Base-by-base conservation (phyloP, 495 filamentous ascomycete genomes). In the Penicillium mononematosum region DNA sequence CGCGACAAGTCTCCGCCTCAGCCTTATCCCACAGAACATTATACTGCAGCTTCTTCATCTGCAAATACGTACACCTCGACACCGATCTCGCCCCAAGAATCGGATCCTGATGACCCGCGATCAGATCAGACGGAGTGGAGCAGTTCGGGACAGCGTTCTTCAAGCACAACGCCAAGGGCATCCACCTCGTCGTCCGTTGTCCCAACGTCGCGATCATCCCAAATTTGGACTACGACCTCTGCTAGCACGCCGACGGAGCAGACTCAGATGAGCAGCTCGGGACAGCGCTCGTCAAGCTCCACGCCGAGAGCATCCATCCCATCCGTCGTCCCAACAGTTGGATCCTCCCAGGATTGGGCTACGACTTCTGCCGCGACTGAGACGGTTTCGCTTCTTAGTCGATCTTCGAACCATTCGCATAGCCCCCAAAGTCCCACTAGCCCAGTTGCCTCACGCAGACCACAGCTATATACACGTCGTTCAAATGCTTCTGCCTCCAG, bases 301-400 rank as follows among this genome's bases (percentile, higher is more conserved):
- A 50, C 38, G 1, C 50, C 57, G 0, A 38, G 49, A 43, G 25
- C 24, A 24, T 63, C 57, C 1, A 25, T 39, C 2, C 17, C 43
- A 38, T 53, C 38, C 5, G 14, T 29, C 10, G 27, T 49, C 5
- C n/a, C 51, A 4, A 53, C 57, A 0, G 3, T 25, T 0, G 19
- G 58, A 17, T 66, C 63, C n/a, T 63, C 60, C 4, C 50, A 56
- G 52, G n/a, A 55, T 0, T 63, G 63, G 51, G 49, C 38, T 2
- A 65, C 56, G 2, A 59, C 59, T 6, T 54, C 50, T 10, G 45
- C 41, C 1, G 31, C 45, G 1, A 45, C 51, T 11, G 52, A 56
- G 14, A 34, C n/a, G 16, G 24, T 34, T 9, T 53, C 58, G 3
- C 7, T 59, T 24, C n/a, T 53, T 25, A 55, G 59, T 39, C 16